These are phyloP conservation scores for Paraphaeosphaeria sporulosa DNA, from an alignment of 2,329 filamentous ascomycete species.

Conservation along the genomic window DNA sequence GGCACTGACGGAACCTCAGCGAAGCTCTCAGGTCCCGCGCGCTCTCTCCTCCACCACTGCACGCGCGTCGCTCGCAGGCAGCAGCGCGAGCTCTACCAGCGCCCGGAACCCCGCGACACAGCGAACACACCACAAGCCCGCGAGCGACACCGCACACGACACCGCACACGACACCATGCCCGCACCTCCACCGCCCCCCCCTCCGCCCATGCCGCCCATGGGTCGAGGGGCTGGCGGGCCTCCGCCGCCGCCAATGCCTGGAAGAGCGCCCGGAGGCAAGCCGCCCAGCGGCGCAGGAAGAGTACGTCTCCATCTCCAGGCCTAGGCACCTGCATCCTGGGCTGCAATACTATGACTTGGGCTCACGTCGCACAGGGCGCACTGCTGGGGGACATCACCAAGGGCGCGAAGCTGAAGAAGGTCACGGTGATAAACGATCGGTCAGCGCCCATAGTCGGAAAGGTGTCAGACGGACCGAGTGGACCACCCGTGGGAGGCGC, in stretches of 20 bases:
- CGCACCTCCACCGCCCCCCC: slow-evolving; percentile 44
- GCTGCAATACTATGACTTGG: slow-evolving; percentile 15
- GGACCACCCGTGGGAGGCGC: slow-evolving; percentile 75
- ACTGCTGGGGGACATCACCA: slow-evolving; percentile 84
- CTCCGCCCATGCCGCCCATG: slow-evolving; percentile 49
- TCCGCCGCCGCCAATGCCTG: slow-evolving; percentile 47
- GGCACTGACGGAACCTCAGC: slow-evolving; percentile 19
- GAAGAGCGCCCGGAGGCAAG: slow-evolving; percentile 42
- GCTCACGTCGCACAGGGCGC: slow-evolving; percentile 69
- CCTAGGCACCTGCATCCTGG: not conserved
- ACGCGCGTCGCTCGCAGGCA: slow-evolving; percentile 17
- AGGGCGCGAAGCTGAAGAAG: slow-evolving; percentile 82
- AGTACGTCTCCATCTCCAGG: slow-evolving; percentile 31
- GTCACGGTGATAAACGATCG: slow-evolving; percentile 85
- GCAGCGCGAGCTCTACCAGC: slow-evolving; percentile 12
- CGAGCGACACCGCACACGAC: slow-evolving; percentile 18
- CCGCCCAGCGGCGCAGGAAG: slow-evolving; percentile 43
- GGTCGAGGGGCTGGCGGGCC: slow-evolving; percentile 47
- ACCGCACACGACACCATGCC: slow-evolving; percentile 39
- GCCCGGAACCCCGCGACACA: not conserved
- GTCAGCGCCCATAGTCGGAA: slow-evolving; percentile 77
- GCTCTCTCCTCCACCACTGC: slow-evolving; percentile 5
- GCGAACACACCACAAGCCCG: not conserved
- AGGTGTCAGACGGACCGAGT: slow-evolving; percentile 62
- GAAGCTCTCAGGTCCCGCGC: slow-evolving; percentile 11